Conservation (phyloP, 768 basidiomycete genomes). For the Termitomyces sp. region DNA sequence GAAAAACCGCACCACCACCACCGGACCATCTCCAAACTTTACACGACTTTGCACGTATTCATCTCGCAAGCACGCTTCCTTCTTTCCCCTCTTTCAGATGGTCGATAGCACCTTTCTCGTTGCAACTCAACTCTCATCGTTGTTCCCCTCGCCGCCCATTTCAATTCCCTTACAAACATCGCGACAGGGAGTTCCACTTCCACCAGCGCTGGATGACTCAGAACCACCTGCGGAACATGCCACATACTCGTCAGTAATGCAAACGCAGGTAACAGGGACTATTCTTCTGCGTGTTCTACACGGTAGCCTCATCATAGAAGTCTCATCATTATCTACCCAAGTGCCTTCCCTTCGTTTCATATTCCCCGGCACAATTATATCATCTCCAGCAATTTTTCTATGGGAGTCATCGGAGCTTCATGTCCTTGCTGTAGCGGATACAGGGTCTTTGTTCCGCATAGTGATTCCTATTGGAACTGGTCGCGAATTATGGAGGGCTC, state of each 20-base stretch:
- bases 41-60: neutral
- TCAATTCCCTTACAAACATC: constrained; percentile 57
- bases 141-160: constrained; percentile 51
- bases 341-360: constrained; percentile 71
- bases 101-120: constrained; percentile 41
- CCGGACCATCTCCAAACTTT: neutral
- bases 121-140: constrained; percentile 61
- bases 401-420: constrained; percentile 57
- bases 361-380: constrained; percentile 67
- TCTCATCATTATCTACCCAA: constrained; percentile 67
- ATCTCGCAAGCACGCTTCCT: neutral
- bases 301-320: constrained; percentile 69
- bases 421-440: constrained; percentile 62
- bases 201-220: constrained; percentile 37
- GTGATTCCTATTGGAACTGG: constrained; percentile 57
- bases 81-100: constrained; percentile 18
- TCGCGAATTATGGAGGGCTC: constrained; percentile 56
- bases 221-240: constrained; percentile 71
- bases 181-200: constrained; percentile 50
- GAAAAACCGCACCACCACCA: neutral
- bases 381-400: constrained; percentile 62
- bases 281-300: constrained; percentile 75
- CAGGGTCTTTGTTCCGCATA: constrained; percentile 72
- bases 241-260: constrained; percentile 54
- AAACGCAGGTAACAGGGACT: constrained; percentile 56